Percentiles rank a stretch among this genome's conserved stretches.
phyloP scores from a whole-genome alignment of 179 eudicot species.

The Carnegiea gigantea region DNA sequence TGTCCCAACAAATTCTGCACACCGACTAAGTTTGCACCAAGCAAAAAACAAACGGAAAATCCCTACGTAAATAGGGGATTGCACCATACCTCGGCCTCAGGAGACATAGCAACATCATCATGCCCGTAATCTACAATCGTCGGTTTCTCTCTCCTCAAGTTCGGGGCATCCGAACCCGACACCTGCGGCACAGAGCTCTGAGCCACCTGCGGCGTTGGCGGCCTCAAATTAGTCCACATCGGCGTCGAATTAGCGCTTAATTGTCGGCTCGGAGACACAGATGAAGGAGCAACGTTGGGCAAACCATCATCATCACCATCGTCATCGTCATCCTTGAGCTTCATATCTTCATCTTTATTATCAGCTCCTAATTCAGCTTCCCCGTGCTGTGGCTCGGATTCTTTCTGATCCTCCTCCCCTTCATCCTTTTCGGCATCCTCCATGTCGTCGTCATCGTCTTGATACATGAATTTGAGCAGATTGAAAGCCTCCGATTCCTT shows the following conservation, averaged over 20 bases:
- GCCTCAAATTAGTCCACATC: slow-evolving; percentile 29
- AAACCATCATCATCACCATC: slow-evolving; percentile 8
- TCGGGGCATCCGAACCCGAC: slow-evolving; percentile 14
- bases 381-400: slow-evolving; percentile 8
- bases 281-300: slow-evolving; percentile 10
- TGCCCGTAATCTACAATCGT: slow-evolving; percentile 79
- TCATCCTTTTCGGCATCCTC: slow-evolving; percentile 42
- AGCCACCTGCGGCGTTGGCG: slow-evolving; percentile 45
- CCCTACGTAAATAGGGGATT: background rate
- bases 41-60: too few relatives aligned
- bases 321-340: slow-evolving; percentile 11
- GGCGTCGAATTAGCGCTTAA: slow-evolving; percentile 30
- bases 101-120: slow-evolving; percentile 74
- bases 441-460: slow-evolving; percentile 78
- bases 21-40: background rate
- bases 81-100: slow-evolving; percentile 66
- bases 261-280: background rate
- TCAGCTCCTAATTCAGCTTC: slow-evolving; percentile 4
- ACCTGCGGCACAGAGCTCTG: slow-evolving; percentile 12
- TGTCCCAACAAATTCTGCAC: background rate
- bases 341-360: slow-evolving; percentile 21
- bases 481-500: slow-evolving; percentile 67
- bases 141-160: slow-evolving; percentile 36
- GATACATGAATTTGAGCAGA: slow-evolving; percentile 60
- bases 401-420: slow-evolving; percentile 3